These are phyloP conservation scores for Candida neerlandica DNA, from an alignment of 1,139 yeast genomes.

Conservation along the genomic window DNA sequence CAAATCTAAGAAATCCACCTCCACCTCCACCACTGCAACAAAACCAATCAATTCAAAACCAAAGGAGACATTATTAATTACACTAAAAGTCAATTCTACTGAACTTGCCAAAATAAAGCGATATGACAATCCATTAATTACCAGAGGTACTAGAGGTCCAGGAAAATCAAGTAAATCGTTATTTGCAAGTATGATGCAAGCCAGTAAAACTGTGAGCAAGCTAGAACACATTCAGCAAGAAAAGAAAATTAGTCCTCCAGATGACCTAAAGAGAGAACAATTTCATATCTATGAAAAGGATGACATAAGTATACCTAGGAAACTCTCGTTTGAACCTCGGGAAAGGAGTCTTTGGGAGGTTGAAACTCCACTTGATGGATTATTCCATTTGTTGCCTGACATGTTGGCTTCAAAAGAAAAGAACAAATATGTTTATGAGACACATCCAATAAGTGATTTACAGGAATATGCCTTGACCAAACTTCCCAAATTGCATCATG, in stretches of 20 bases:
- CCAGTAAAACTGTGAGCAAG: slow-evolving; percentile 26
- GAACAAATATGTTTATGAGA: background rate
- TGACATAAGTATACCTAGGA: background rate
- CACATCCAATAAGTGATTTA: background rate
- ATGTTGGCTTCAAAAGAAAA: background rate
- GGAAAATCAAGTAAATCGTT: slow-evolving; percentile 19
- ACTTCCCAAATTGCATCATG: slow-evolving; percentile 17
- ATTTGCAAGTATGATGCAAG: slow-evolving; percentile 31
- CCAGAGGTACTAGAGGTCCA: slow-evolving; percentile 24
- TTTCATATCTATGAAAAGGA: slow-evolving; percentile 23
- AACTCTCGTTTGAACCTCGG: background rate
- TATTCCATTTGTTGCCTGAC: background rate
- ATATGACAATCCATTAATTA: slow-evolving; percentile 34
- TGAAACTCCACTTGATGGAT: background rate
- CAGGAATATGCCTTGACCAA: slow-evolving; percentile 12
- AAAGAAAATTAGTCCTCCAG: slow-evolving; percentile 23
- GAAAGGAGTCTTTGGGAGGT: background rate
- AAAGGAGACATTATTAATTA: slow-evolving; percentile 21
- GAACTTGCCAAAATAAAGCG: slow-evolving; percentile 29
- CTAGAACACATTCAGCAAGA: slow-evolving; percentile 16
- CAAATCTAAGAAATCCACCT: slow-evolving; percentile 11
- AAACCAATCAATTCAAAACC: slow-evolving; percentile 1
- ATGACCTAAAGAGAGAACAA: slow-evolving; percentile 16
- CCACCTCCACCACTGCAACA: slow-evolving; percentile 17
- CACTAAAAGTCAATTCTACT: slow-evolving; percentile 28